Evolutionary conservation across 1,284 basidiomycete species (phyloP).

Genomic region (Inonotus obliquus): DNA sequence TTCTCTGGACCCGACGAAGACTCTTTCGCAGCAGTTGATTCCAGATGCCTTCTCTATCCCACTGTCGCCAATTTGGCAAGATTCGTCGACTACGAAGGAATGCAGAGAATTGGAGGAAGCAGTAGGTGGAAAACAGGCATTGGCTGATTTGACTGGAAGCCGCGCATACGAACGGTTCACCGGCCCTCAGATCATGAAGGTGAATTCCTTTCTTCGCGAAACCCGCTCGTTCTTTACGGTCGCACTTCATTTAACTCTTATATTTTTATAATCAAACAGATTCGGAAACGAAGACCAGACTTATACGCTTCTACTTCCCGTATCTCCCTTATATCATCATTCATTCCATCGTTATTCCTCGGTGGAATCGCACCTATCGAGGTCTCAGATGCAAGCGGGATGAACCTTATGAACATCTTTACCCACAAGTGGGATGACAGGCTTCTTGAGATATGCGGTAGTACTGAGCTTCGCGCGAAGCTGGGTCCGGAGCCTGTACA

Average conservation of each 20-base stretch:
- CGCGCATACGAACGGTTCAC: slow-evolving; percentile 88
- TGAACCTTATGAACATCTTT: slow-evolving; percentile 80
- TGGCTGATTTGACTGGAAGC: slow-evolving; percentile 78
- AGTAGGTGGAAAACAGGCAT: slow-evolving; percentile 62
- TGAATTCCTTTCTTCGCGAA: slow-evolving; percentile 29
- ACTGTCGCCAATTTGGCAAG: slow-evolving; percentile 87
- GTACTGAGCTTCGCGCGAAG: slow-evolving; percentile 63
- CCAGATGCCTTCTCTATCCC: slow-evolving; percentile 67
- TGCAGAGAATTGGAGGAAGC: slow-evolving; percentile 65
- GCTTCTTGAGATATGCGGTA: slow-evolving; percentile 59
- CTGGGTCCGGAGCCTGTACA: slow-evolving; percentile 77
- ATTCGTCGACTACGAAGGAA: slow-evolving; percentile 78
- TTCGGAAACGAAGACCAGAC: slow-evolving; percentile 53
- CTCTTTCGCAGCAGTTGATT: slow-evolving; percentile 51
- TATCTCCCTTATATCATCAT: slow-evolving; percentile 81
- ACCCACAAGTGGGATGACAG: slow-evolving; percentile 66
- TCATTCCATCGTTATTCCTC: slow-evolving; percentile 77
- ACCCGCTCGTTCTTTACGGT: not conserved
- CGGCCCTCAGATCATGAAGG: slow-evolving; percentile 78
- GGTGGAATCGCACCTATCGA: slow-evolving; percentile 67
- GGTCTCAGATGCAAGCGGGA: slow-evolving; percentile 83
- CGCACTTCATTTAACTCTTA: not conserved
- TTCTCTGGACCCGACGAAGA: slow-evolving; percentile 45
- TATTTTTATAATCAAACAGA: slow-evolving; percentile 32
- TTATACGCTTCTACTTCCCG: slow-evolving; percentile 63